Evolutionary conservation across 306 rosid genomes (phyloP).

Genomic region (Prunus mongolica): DNA sequence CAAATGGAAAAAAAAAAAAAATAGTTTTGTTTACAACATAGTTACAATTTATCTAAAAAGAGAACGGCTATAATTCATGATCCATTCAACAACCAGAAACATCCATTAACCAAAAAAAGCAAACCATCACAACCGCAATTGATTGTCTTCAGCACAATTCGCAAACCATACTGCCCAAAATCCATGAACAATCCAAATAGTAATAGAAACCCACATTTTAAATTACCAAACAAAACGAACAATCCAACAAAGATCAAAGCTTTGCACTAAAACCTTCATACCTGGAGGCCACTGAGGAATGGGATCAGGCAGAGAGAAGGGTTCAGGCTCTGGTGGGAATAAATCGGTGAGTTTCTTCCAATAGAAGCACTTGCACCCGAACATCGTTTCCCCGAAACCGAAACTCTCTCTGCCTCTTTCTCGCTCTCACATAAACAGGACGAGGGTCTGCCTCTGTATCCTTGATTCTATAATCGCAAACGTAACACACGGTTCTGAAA

Average conservation of each 20-base stretch:
- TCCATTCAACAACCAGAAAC: neutral
- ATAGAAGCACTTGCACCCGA: conserved; percentile 35
- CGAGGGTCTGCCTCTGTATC: neutral
- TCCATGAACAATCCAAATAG: neutral
- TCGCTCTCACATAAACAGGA: neutral
- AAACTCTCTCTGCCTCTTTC: neutral
- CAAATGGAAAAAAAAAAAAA: no score
- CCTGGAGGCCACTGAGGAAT: conserved; percentile 74
- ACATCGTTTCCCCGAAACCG: conserved; percentile 29
- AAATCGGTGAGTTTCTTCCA: conserved; percentile 28
- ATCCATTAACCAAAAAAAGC: neutral
- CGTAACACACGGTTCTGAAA: neutral
- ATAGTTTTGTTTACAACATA: neutral
- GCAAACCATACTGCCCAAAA: neutral
- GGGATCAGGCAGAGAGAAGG: conserved; percentile 56
- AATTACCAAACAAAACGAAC: neutral
- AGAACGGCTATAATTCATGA: neutral
- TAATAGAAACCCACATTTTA: neutral
- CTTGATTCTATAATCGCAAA: neutral
- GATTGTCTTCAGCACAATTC: conserved; percentile 6
- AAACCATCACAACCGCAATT: neutral
- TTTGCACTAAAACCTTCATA: conserved; percentile 2
- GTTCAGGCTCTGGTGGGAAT: conserved; percentile 29
- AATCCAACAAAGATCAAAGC: neutral
- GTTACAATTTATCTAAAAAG: neutral